Evolutionary conservation across 352 stramenopile genomes (phyloP).

Genomic region (Globisporangium splendens): DNA sequence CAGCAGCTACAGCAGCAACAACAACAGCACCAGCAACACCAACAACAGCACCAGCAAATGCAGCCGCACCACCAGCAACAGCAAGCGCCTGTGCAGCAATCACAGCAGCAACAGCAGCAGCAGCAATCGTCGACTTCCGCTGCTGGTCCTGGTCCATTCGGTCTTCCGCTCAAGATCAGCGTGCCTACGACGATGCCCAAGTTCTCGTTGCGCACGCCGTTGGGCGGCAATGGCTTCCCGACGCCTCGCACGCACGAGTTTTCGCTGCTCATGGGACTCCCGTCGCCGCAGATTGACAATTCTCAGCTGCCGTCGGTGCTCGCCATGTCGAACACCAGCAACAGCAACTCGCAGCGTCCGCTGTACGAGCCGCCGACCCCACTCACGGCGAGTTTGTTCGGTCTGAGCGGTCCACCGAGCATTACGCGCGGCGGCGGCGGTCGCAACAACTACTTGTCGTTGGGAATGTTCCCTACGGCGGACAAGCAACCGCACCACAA

Average conservation of each 20-base stretch:
- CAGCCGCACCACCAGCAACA: slow-evolving; percentile 22
- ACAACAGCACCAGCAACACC: slow-evolving; percentile 31
- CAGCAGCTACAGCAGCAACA: slow-evolving; percentile 70
- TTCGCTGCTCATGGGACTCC: slow-evolving; percentile 58
- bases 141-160: slow-evolving; percentile 44
- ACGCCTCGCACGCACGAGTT: slow-evolving; percentile 72
- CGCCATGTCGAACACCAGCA: slow-evolving; percentile 56
- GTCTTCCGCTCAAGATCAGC: slow-evolving; percentile 69
- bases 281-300: slow-evolving; percentile 69
- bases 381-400: slow-evolving; percentile 30
- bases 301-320: slow-evolving; percentile 69
- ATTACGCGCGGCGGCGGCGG: slow-evolving; percentile 44
- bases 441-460: slow-evolving; percentile 43
- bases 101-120: slow-evolving; percentile 20
- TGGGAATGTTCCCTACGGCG: slow-evolving; percentile 45
- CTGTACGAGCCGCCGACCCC: slow-evolving; percentile 29
- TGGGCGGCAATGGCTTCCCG: slow-evolving; percentile 59
- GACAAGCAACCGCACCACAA: slow-evolving; percentile 21
- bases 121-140: slow-evolving; percentile 14
- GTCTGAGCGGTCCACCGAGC: slow-evolving; percentile 47
- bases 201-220: slow-evolving; percentile 52
- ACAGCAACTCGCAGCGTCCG: slow-evolving; percentile 11
- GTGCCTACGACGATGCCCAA: slow-evolving; percentile 68
- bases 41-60: slow-evolving; percentile 26
- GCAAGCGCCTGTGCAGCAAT: slow-evolving; percentile 13